These are phyloP conservation scores for Cladophialophora chaetospira DNA, from an alignment of 2,329 filamentous ascomycete species.

Conservation along the genomic window DNA sequence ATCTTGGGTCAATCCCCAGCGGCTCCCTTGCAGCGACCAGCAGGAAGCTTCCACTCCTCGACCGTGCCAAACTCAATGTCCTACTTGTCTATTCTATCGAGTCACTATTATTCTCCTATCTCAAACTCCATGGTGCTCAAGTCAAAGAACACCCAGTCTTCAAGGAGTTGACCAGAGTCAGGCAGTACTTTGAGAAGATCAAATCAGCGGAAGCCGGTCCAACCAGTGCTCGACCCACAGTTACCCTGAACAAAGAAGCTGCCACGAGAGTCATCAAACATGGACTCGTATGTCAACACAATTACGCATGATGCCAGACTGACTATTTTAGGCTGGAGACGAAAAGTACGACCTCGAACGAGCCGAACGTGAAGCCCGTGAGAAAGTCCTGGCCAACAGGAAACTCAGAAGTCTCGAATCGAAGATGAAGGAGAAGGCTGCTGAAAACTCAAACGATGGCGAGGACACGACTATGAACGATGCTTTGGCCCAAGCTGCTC, in stretches of 20 bases:
- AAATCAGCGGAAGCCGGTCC: conserved; percentile 68
- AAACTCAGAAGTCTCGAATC: conserved; percentile 36
- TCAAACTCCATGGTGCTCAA: conserved; percentile 76
- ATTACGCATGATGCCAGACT: background rate
- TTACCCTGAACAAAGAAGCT: conserved; percentile 72
- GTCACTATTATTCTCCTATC: conserved; percentile 74
- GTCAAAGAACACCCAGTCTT: conserved; percentile 85
- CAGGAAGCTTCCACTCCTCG: conserved; percentile 82
- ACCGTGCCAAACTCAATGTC: conserved; percentile 93
- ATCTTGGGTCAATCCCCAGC: conserved; percentile 71
- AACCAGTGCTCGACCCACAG: conserved; percentile 55
- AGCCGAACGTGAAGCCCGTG: conserved; percentile 53
- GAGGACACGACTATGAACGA: conserved; percentile 3
- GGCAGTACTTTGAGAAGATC: conserved; percentile 91
- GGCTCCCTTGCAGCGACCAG: conserved; percentile 66
- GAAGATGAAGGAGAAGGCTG: conserved; percentile 19
- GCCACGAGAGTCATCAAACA: conserved; percentile 80
- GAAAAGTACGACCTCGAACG: conserved; percentile 54
- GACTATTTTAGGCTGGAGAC: conserved; percentile 46
- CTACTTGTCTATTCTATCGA: conserved; percentile 86
- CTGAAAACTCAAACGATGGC: conserved; percentile 1
- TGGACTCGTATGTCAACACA: conserved; percentile 60
- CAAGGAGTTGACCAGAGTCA: conserved; percentile 80
- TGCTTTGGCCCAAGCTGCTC: conserved; percentile 20
- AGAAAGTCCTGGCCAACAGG: conserved; percentile 52